These are phyloP conservation scores for Lophiostoma macrostomum DNA, from an alignment of 495 filamentous ascomycete genomes.

Conservation along the genomic window DNA sequence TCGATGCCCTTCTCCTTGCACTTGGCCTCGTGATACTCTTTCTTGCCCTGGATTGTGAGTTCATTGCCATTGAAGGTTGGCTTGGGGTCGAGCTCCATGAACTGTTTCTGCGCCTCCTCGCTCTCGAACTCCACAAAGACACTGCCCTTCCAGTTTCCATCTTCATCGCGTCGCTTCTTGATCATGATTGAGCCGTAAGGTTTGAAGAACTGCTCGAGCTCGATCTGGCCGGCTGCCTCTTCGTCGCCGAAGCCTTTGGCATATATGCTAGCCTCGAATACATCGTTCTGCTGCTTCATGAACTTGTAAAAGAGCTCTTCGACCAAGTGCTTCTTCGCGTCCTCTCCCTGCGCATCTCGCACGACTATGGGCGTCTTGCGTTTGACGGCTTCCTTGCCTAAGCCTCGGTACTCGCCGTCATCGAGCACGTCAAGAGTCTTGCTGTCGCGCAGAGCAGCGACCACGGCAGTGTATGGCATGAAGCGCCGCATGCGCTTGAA, in stretches of 20 bases:
- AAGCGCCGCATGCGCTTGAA: constrained; percentile 96
- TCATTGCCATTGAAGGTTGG: constrained; percentile 74
- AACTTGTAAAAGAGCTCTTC: constrained; percentile 57
- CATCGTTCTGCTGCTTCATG: not conserved
- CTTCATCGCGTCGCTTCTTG: constrained; percentile 73
- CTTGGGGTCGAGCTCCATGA: constrained; percentile 73
- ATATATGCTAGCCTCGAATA: constrained; percentile 55
- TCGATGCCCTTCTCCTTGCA: constrained; percentile 54
- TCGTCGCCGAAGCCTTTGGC: constrained; percentile 90
- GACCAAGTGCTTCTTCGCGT: constrained; percentile 44
- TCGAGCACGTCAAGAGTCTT: constrained; percentile 64
- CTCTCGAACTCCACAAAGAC: constrained; percentile 88
- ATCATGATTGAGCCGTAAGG: constrained; percentile 76
- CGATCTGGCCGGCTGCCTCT: constrained; percentile 73
- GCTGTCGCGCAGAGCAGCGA: constrained; percentile 75
- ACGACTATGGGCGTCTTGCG: constrained; percentile 67
- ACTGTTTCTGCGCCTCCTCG: constrained; percentile 70
- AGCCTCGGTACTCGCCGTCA: constrained; percentile 44
- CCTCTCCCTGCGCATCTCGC: constrained; percentile 43
- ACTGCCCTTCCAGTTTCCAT: constrained; percentile 76
- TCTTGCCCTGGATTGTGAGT: constrained; percentile 77
- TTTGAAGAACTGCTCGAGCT: constrained; percentile 87
- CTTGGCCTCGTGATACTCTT: constrained; percentile 80
- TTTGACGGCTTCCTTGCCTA: constrained; percentile 54
- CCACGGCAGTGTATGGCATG: constrained; percentile 74